phyloP scores from a whole-genome alignment of 805 yeast genomes.

The Debaryomyces maramus region DNA sequence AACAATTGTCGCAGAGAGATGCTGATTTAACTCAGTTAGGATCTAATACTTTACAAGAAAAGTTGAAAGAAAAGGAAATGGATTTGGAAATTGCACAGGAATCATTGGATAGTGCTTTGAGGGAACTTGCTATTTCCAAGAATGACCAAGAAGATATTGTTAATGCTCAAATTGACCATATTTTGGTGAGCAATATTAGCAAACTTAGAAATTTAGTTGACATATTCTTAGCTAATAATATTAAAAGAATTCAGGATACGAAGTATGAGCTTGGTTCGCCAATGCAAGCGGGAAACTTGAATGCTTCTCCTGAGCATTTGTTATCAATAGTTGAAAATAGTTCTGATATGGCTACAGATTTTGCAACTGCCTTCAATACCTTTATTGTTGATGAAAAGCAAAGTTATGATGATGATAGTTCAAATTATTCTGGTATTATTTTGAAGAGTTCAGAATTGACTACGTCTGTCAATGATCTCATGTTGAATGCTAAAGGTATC shows the following conservation, averaged over 20 bases:
- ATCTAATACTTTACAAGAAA: constrained; percentile 38
- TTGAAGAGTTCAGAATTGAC: constrained; percentile 64
- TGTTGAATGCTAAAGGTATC: constrained; percentile 71
- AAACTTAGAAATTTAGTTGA: constrained; percentile 60
- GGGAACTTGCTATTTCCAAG: constrained; percentile 54
- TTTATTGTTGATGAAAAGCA: constrained; percentile 75
- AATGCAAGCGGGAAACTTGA: constrained; percentile 78
- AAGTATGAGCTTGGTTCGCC: constrained; percentile 72
- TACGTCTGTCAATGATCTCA: constrained; percentile 58
- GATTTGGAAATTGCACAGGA: constrained; percentile 79
- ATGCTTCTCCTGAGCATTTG: constrained; percentile 68
- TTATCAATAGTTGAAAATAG: constrained; percentile 70
- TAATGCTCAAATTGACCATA: constrained; percentile 59
- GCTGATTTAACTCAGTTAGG: constrained; percentile 20
- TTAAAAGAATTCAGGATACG: constrained; percentile 71
- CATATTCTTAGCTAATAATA: constrained; percentile 66
- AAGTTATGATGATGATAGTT: constrained; percentile 35
- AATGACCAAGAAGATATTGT: constrained; percentile 51
- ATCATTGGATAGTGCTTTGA: constrained; percentile 70
- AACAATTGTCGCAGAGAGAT: constrained; percentile 43
- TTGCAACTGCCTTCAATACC: constrained; percentile 73
- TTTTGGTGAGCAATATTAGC: constrained; percentile 46
- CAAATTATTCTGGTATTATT: constrained; percentile 64
- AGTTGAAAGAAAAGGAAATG: constrained; percentile 65
- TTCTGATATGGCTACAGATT: constrained; percentile 71